Percentiles rank a stretch among this genome's conserved stretches.
These are phyloP conservation scores for Lachnum nothofagi DNA, from an alignment of 2,329 filamentous ascomycete species.

Conservation along the genomic window DNA sequence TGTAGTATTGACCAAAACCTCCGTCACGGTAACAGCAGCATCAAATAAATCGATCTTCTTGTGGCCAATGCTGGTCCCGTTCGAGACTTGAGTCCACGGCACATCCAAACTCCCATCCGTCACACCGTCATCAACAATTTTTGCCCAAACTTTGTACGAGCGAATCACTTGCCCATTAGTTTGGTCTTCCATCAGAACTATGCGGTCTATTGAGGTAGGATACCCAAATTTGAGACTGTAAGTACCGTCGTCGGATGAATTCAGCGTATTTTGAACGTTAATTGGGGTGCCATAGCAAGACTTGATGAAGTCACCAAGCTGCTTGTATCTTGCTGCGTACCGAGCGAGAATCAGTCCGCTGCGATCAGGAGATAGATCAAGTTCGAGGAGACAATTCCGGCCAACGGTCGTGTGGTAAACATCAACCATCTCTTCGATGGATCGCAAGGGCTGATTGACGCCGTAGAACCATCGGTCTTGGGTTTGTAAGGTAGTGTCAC, in stretches of 20 bases:
- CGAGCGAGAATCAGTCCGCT: constrained; percentile 23
- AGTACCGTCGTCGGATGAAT: background rate
- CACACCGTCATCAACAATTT: constrained; percentile 9
- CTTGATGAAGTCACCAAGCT: constrained; percentile 25
- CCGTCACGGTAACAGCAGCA: constrained; percentile 18
- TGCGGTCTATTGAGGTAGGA: constrained; percentile 21
- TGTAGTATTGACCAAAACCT: constrained; percentile 24
- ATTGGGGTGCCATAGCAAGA: constrained; percentile 8
- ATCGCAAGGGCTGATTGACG: constrained; percentile 19
- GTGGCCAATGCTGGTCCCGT: constrained; percentile 27
- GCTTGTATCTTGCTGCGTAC: constrained; percentile 24
- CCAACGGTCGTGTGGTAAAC: constrained; percentile 28
- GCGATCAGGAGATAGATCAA: constrained; percentile 25
- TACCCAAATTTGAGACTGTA: constrained; percentile 14
- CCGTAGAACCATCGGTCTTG: constrained; percentile 28
- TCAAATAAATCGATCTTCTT: constrained; percentile 27
- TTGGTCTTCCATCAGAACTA: constrained; percentile 30
- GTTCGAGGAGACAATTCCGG: constrained; percentile 26
- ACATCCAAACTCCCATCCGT: constrained; percentile 2
- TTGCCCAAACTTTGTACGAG: constrained; percentile 23
- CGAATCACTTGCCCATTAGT: constrained; percentile 26
- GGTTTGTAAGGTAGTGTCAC: constrained; percentile 27
- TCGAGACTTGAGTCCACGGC: constrained; percentile 22
- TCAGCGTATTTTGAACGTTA: constrained; percentile 2
- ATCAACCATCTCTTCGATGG: constrained; percentile 23